phyloP scores from a whole-genome alignment of 106 monocot genomes.

The Dioscorea zingiberensis region DNA sequence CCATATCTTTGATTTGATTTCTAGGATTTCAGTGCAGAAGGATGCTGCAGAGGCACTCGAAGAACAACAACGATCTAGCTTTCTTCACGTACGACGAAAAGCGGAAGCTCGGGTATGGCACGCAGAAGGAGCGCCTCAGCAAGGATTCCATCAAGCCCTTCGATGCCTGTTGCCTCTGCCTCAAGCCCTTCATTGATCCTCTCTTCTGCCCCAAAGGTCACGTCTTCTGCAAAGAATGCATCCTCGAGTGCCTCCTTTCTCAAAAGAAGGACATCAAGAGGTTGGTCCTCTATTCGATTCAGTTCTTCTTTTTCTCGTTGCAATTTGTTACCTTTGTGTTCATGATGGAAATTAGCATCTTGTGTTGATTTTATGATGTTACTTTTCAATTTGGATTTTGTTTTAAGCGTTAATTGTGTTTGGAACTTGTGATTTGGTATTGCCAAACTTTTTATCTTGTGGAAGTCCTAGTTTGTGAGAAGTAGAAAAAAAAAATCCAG shows the following conservation, averaged over 20 bases:
- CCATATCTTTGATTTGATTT: too few species aligned
- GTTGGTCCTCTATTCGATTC: constrained; percentile 11
- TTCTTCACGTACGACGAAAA: constrained; percentile 99
- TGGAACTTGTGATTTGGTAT: background rate
- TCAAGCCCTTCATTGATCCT: constrained; percentile 76
- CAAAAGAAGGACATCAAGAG: constrained; percentile 96
- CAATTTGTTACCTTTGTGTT: background rate
- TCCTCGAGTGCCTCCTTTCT: constrained; percentile 87
- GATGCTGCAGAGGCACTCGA: constrained; percentile 99
- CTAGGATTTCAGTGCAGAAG: background rate
- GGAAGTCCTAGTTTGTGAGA: too few species aligned
- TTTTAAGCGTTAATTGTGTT: too few species aligned
- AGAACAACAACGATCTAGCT: constrained; percentile 99
- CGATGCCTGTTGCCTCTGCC: constrained; percentile 84
- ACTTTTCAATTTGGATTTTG: too few species aligned
- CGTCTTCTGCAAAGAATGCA: constrained; percentile 95
- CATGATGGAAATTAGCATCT: background rate
- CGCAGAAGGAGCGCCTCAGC: constrained; percentile 83
- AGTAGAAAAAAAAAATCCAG: too few species aligned
- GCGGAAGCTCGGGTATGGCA: constrained; percentile 90
- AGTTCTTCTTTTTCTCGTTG: background rate
- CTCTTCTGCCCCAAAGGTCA: constrained; percentile 87
- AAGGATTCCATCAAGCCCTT: constrained; percentile 98
- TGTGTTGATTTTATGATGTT: background rate
- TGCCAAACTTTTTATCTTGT: too few species aligned